These are phyloP conservation scores for Grosmannia serpens DNA, from an alignment of 2,329 filamentous ascomycete genomes.

Conservation along the genomic window DNA sequence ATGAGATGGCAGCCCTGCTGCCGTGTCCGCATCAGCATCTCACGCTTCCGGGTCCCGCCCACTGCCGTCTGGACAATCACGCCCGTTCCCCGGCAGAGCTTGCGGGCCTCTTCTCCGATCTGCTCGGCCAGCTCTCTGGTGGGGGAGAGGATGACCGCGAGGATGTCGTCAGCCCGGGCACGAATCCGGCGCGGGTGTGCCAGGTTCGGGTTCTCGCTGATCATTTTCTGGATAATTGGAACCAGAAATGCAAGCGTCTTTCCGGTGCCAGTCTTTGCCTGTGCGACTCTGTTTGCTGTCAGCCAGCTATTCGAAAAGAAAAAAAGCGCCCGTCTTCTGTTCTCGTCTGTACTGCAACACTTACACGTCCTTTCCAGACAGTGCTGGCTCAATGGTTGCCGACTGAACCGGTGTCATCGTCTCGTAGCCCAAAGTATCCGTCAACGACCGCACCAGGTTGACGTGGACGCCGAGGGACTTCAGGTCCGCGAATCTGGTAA, in stretches of 20 bases:
- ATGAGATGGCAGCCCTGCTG: conserved; percentile 75
- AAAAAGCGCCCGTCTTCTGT: not conserved
- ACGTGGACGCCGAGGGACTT: conserved; percentile 41
- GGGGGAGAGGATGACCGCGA: conserved; percentile 63
- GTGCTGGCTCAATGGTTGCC: conserved; percentile 67
- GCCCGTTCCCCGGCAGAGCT: conserved; percentile 52
- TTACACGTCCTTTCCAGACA: conserved; percentile 75
- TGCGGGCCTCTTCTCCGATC: conserved; percentile 67
- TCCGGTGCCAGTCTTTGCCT: conserved; percentile 93
- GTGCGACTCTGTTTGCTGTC: conserved; percentile 54
- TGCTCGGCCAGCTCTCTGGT: conserved; percentile 74
- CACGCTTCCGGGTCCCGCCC: conserved; percentile 71
- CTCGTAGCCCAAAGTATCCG: conserved; percentile 59
- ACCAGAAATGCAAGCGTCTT: conserved; percentile 92
- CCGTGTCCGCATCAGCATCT: conserved; percentile 57
- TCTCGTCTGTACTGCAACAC: conserved; percentile 20
- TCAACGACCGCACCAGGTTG: conserved; percentile 58
- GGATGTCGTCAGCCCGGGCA: conserved; percentile 45
- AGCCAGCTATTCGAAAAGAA: not conserved
- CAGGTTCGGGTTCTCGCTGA: conserved; percentile 51
- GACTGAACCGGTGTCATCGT: conserved; percentile 90
- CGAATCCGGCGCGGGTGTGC: conserved; percentile 27
- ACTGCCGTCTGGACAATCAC: conserved; percentile 68
- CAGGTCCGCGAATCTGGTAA: conserved; percentile 32
- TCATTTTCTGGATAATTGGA: conserved; percentile 70